A percentile compares a stretch with the other conserved stretches of the same genome.
These are phyloP conservation scores for Waitea zeae DNA, from an alignment of 1,284 basidiomycete species.

Conservation along the genomic window DNA sequence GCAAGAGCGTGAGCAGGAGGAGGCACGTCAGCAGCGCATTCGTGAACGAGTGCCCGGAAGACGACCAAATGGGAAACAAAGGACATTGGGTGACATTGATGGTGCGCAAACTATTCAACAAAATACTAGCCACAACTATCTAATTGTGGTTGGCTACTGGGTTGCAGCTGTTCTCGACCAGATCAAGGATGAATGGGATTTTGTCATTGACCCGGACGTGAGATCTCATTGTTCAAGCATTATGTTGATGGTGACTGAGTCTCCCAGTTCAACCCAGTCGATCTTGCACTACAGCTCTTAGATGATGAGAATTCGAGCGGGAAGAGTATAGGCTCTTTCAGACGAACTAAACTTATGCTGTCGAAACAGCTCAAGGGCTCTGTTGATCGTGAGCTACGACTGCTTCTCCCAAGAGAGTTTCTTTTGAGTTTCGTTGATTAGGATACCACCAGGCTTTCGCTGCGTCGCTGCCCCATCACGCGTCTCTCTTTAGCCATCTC, in stretches of 20 bases:
- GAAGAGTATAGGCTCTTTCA: constrained; percentile 61
- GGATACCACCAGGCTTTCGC: constrained; percentile 88
- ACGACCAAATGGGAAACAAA: constrained; percentile 31
- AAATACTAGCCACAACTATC: not conserved
- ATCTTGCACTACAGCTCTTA: constrained; percentile 75
- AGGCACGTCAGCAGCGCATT: constrained; percentile 41
- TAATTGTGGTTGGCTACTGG: too few species aligned
- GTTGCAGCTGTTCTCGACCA: constrained; percentile 60
- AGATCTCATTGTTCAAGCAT: constrained; percentile 4
- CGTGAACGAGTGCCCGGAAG: constrained; percentile 46
- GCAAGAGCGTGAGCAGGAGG: constrained; percentile 41
- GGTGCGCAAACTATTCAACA: constrained; percentile 24
- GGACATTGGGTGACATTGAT: constrained; percentile 49
- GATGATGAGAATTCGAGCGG: constrained; percentile 47
- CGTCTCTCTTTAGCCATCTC: constrained; percentile 55
- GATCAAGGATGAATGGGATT: constrained; percentile 82
- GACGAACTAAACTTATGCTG: constrained; percentile 55
- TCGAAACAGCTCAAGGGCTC: constrained; percentile 69
- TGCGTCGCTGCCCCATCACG: constrained; percentile 77
- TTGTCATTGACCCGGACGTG: constrained; percentile 73
- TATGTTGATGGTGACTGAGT: constrained; percentile 6
- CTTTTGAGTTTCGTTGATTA: constrained; percentile 12
- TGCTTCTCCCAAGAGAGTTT: not conserved
- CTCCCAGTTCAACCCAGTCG: constrained; percentile 76
- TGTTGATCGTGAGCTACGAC: constrained; percentile 59